phyloP scores from a whole-genome alignment of 108 stramenopile genomes.

The Fistulifera solaris region DNA sequence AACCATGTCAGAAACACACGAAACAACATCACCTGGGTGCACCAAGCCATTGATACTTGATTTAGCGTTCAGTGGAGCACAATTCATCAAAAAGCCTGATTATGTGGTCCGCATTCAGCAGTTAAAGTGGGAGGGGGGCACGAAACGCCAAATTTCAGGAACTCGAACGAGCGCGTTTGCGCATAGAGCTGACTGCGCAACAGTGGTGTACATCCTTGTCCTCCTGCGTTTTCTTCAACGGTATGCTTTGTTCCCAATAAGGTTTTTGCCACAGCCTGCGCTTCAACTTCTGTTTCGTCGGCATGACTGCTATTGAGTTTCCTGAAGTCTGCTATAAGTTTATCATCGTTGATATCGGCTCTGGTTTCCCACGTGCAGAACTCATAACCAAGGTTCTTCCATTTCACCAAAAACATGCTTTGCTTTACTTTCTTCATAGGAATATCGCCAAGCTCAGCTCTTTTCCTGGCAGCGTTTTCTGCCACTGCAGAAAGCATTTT shows the following conservation, averaged over 20 bases:
- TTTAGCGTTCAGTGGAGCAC: neutral
- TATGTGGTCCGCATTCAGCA: constrained; percentile 54
- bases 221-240: constrained; percentile 50
- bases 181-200: constrained; percentile 61
- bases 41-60: neutral
- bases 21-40: constrained; percentile 18
- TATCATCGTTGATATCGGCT: constrained; percentile 77
- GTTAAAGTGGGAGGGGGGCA: constrained; percentile 37
- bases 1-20: constrained; percentile 28
- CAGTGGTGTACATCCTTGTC: constrained; percentile 29
- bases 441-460: constrained; percentile 73
- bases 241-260: constrained; percentile 42
- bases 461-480: constrained; percentile 63
- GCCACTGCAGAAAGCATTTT: constrained; percentile 70
- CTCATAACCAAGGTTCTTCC: constrained; percentile 91
- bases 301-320: constrained; percentile 57
- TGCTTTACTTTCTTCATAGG: constrained; percentile 68
- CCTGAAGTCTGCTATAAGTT: constrained; percentile 62
- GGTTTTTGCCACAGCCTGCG: constrained; percentile 35
- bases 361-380: constrained; percentile 94
- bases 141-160: constrained; percentile 63
- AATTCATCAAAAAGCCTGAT: constrained; percentile 5
- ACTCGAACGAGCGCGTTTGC: constrained; percentile 70
- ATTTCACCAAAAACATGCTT: constrained; percentile 92
- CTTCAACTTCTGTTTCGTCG: constrained; percentile 58